A percentile compares a stretch with the other conserved stretches of the same genome.
Conservation (phyloP, 108 stramenopile genomes). For the Stephanodiscus minutulus region DNA sequence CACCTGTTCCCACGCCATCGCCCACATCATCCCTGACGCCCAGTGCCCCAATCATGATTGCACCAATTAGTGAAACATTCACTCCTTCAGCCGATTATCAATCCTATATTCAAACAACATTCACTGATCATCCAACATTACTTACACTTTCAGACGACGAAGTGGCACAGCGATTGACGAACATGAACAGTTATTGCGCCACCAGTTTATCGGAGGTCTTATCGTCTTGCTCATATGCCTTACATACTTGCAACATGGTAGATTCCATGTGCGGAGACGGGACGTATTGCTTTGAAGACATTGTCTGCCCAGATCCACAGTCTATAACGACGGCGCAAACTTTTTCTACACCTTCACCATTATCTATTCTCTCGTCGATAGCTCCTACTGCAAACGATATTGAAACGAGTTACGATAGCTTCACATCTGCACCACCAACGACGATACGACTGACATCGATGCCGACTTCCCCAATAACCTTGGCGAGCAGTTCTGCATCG, state of each 20-base stretch:
- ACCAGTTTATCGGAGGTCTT: constrained; percentile 21
- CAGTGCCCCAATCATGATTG: neutral
- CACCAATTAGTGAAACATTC: constrained; percentile 2
- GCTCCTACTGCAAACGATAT: neutral
- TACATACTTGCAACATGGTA: constrained; percentile 38
- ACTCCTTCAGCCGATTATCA: constrained; percentile 22
- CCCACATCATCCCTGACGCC: too few species aligned
- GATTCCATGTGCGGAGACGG: constrained; percentile 33
- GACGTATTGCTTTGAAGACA: constrained; percentile 29
- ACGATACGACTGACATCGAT: neutral
- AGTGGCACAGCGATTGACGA: constrained; percentile 31
- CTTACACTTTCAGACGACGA: too few species aligned
- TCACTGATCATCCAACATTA: too few species aligned
- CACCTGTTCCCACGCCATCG: neutral
- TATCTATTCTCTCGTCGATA: constrained; percentile 6
- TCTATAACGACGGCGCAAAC: neutral
- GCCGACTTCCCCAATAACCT: neutral
- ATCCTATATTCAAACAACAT: too few species aligned
- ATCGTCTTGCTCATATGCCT: constrained; percentile 32
- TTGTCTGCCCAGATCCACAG: constrained; percentile 26
- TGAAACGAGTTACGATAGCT: neutral
- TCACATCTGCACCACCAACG: constrained; percentile 3
- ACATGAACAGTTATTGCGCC: constrained; percentile 39
- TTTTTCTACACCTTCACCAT: constrained; percentile 4
- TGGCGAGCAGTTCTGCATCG: too few species aligned